These are phyloP conservation scores for Plantago major DNA, from an alignment of 257 asterid species.

Conservation along the genomic window DNA sequence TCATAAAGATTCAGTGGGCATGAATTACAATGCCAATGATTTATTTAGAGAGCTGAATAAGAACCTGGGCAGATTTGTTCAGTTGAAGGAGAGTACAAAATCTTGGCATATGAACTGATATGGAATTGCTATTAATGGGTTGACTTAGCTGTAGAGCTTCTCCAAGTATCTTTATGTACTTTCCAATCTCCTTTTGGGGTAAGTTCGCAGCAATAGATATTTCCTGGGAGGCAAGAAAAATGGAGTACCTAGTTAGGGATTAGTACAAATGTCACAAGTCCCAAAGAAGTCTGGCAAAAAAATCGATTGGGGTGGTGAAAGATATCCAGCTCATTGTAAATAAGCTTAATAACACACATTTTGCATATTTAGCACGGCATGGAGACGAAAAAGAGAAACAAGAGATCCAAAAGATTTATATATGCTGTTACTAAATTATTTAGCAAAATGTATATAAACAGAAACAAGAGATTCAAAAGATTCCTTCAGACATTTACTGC, in stretches of 20 bases:
- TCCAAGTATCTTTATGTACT: constrained; percentile 96
- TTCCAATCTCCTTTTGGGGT: constrained; percentile 97
- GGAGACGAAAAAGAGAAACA: no score
- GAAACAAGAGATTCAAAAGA: no score
- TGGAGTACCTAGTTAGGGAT: constrained; percentile 12
- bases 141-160: constrained; percentile 97
- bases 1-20: not conserved
- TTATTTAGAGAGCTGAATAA: constrained; percentile 16
- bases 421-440: no score
- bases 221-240: constrained; percentile 50
- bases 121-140: constrained; percentile 94
- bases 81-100: constrained; percentile 98
- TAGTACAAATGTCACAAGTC: constrained; percentile 12
- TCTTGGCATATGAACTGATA: constrained; percentile 98
- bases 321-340: constrained; percentile 9
- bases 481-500: no score
- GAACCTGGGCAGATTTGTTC: constrained; percentile 99
- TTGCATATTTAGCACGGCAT: no score
- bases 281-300: not conserved
- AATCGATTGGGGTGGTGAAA: not conserved
- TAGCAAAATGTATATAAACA: no score
- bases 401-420: no score
- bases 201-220: constrained; percentile 91
- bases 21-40: not conserved
- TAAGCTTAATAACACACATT: not conserved